Percentiles rank a stretch among this genome's conserved stretches.
phyloP scores from a whole-genome alignment of 768 basidiomycete species.

The Suillus brevipes region DNA sequence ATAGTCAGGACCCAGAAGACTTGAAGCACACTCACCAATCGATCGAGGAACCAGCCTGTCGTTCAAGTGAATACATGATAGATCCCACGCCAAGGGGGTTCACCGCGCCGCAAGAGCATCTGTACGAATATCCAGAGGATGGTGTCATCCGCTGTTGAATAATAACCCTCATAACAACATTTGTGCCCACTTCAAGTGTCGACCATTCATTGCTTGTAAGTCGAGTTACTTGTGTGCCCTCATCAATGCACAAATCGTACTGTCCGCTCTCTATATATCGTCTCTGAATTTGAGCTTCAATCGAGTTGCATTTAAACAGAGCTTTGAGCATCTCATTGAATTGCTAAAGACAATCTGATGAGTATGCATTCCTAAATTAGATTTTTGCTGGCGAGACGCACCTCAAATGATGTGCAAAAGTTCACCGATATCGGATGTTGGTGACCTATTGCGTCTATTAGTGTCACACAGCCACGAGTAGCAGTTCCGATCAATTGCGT shows the following conservation, averaged over 20 bases:
- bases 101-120: constrained; percentile 15
- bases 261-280: constrained; percentile 24
- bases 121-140: not conserved
- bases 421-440: constrained; percentile 28
- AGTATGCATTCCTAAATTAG: not conserved
- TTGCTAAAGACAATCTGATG: constrained; percentile 16
- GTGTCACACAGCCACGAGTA: constrained; percentile 14
- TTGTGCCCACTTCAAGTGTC: constrained; percentile 25
- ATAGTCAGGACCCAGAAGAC: constrained; percentile 3
- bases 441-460: constrained; percentile 27
- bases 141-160: constrained; percentile 20
- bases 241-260: constrained; percentile 28
- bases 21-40: constrained; percentile 24
- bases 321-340: constrained; percentile 19
- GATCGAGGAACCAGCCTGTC: constrained; percentile 22
- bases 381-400: not conserved
- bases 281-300: constrained; percentile 23
- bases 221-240: constrained; percentile 23
- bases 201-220: constrained; percentile 26
- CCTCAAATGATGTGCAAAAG: constrained; percentile 28
- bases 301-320: constrained; percentile 18
- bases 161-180: constrained; percentile 26
- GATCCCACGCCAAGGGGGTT: constrained; percentile 18
- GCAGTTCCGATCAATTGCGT: constrained; percentile 9
- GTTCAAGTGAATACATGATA: constrained; percentile 18